Percentiles rank a stretch among this genome's conserved stretches.
These are phyloP conservation scores for Aristolochia californica DNA, from an alignment of 164 flowering plant genomes.

Conservation along the genomic window DNA sequence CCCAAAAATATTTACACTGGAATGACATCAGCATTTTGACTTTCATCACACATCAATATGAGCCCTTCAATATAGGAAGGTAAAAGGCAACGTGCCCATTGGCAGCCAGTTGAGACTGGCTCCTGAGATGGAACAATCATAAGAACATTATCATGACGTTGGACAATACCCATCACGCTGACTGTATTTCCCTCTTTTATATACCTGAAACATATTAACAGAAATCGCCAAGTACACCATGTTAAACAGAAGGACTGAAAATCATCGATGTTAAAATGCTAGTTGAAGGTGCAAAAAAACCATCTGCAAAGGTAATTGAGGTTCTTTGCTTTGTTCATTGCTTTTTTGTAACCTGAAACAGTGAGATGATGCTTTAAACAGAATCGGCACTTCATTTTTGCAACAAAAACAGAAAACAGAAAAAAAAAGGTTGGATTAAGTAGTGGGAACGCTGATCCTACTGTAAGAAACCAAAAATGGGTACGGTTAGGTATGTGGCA, in stretches of 20 bases:
- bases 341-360: too few species aligned
- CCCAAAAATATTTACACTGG: conserved; percentile 43
- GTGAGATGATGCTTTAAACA: too few species aligned
- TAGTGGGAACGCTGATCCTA: too few species aligned
- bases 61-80: conserved; percentile 71
- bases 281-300: too few species aligned
- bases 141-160: conserved; percentile 75
- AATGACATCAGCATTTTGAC: conserved; percentile 61
- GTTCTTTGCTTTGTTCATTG: too few species aligned
- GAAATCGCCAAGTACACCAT: neutral
- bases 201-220: conserved; percentile 32
- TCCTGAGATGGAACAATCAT: conserved; percentile 80
- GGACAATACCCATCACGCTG: conserved; percentile 83
- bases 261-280: too few species aligned
- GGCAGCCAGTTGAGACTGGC: conserved; percentile 73
- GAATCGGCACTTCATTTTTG: too few species aligned
- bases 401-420: too few species aligned
- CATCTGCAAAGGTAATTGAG: too few species aligned
- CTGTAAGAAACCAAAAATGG: too few species aligned
- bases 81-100: conserved; percentile 73
- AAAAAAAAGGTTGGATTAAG: too few species aligned
- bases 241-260: neutral
- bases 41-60: conserved; percentile 66
- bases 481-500: too few species aligned
- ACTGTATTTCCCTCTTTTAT: conserved; percentile 95